phyloP scores from a whole-genome alignment of 2,329 filamentous ascomycete species.

The Colletotrichum lindemuthianum region DNA sequence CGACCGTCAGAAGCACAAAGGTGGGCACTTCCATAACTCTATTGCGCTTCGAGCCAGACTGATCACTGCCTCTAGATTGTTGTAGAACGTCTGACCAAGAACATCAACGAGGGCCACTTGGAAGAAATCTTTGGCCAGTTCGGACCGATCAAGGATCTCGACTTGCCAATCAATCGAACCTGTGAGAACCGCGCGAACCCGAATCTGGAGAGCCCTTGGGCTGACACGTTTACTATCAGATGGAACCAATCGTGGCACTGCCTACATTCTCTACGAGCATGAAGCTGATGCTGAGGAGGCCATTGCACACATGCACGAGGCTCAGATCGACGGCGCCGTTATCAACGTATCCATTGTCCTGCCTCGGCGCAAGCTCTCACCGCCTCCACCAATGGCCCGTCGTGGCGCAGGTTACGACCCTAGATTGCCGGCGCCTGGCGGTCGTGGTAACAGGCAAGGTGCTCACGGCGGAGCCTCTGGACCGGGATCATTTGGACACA shows the following conservation, averaged over 20 bases:
- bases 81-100: slow-evolving; percentile 94
- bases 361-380: slow-evolving; percentile 83
- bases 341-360: slow-evolving; percentile 91
- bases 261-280: slow-evolving; percentile 86
- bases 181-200: slow-evolving; percentile 1
- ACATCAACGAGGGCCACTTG: slow-evolving; percentile 88
- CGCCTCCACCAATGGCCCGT: slow-evolving; percentile 77
- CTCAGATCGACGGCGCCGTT: slow-evolving; percentile 84
- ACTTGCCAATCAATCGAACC: slow-evolving; percentile 84
- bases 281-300: slow-evolving; percentile 85
- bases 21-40: slow-evolving; percentile 44
- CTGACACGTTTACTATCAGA: slow-evolving; percentile 58
- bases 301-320: slow-evolving; percentile 97
- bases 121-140: slow-evolving; percentile 93
- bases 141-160: slow-evolving; percentile 85
- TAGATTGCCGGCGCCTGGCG: slow-evolving; percentile 54
- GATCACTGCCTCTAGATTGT: slow-evolving; percentile 75
- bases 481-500: slow-evolving; percentile 46
- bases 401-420: slow-evolving; percentile 69
- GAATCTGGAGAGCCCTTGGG: not conserved
- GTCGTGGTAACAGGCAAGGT: slow-evolving; percentile 37
- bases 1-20: slow-evolving; percentile 62
- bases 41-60: slow-evolving; percentile 30
- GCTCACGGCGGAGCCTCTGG: slow-evolving; percentile 47
- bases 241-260: slow-evolving; percentile 90